Evolutionary conservation across 768 basidiomycete species (phyloP), one percentile per base, ranked within the genome.

Genomic region (Hemileccinum impolitum): DNA sequence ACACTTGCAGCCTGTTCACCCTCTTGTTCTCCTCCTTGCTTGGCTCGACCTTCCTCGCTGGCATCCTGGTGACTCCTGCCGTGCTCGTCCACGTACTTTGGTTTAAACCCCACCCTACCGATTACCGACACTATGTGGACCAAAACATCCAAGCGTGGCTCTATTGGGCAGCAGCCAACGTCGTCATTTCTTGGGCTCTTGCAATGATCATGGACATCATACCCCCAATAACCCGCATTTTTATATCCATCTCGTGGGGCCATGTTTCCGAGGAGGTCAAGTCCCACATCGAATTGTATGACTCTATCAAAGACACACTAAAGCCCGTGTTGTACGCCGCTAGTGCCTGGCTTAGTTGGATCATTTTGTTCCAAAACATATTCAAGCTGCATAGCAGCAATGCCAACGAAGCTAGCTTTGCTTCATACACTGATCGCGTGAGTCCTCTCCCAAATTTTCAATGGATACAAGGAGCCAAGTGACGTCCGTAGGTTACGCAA

Each of bases 161-260:
- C 3, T 87, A 87, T 66, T 91, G 88, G 87, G 81, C 79, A 7
- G 89, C 87, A 5, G 77, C 84, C 34, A 90, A 91, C 63, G 70
- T 90, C 44, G 70, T 87, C 50, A 75, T 89, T 44, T 89, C 87
- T 3, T 91, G 88, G 88, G 84, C 75, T 52, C 80, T 91, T 30
- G 89, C 84, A 17, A 70, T 87, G 69, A 68, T 85, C 51, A 71
- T 89, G 56, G 85, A 90, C 62, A 66, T 90, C 45, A 66, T 87
- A 44, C 87, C 88, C 11, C 70, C 75, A 37, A 41, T 84, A 43
- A 56, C 73, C 43, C 78, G 74, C 35, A 72, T 76, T 54, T 54
- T 77, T 51, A 77, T 90, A 52, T 71, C 79, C 23, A 65, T 77
- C 12, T 67, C 75, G 6, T 90, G 89, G 89, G 89, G 87, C 1